Percentiles rank a stretch among this genome's conserved stretches.
These are phyloP conservation scores for Abrus pulchellus DNA, from an alignment of 306 rosid genomes.

Conservation along the genomic window DNA sequence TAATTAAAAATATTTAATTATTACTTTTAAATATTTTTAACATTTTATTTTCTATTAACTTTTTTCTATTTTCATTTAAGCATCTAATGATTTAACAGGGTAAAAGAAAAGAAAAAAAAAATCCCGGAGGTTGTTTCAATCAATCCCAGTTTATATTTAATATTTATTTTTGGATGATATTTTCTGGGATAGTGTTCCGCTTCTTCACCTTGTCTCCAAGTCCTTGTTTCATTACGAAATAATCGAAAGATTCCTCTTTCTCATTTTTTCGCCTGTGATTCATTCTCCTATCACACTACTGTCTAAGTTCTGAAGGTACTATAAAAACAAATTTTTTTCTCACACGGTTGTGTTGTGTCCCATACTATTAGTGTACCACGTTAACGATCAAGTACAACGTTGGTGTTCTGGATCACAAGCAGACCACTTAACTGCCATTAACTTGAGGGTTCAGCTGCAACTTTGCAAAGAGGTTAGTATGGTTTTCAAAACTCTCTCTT, in stretches of 20 bases:
- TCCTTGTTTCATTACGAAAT: slow-evolving; percentile 36
- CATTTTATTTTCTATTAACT: too few relatives aligned
- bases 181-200: not conserved
- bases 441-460: not conserved
- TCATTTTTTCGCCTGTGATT: slow-evolving; percentile 31
- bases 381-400: slow-evolving; percentile 12
- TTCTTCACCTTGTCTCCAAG: not conserved
- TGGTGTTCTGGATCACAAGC: slow-evolving; percentile 44
- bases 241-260: slow-evolving; percentile 35
- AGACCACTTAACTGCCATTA: slow-evolving; percentile 19
- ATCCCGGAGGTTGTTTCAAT: too few relatives aligned
- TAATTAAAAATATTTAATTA: too few relatives aligned
- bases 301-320: not conserved
- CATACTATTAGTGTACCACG: not conserved
- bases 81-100: too few relatives aligned
- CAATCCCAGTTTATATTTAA: not conserved
- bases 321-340: slow-evolving; percentile 1
- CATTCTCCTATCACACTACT: slow-evolving; percentile 28
- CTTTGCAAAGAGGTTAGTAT: slow-evolving; percentile 33
- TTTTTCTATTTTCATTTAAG: not conserved
- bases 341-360: slow-evolving; percentile 9
- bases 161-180: slow-evolving; percentile 41
- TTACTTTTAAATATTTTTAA: not conserved
- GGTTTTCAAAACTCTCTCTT: slow-evolving; percentile 18
- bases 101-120: too few relatives aligned